Evolutionary conservation across 805 yeast genomes (phyloP).

Genomic region (Wickerhamomyces xylosicus): DNA sequence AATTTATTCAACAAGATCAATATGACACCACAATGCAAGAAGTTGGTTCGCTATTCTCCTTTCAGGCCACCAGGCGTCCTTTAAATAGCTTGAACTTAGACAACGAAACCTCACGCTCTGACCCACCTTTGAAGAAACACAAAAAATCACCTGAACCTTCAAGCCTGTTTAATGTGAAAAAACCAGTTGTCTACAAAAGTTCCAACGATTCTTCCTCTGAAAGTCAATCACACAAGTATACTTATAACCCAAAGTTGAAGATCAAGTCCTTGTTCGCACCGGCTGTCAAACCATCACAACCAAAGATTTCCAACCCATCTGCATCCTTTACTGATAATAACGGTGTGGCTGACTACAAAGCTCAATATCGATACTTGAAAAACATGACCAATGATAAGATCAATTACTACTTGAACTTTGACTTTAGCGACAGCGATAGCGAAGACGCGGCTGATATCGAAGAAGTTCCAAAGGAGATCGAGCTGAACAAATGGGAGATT

Average conservation of each 20-base stretch:
- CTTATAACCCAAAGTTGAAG: neutral
- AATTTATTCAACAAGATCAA: too few species aligned
- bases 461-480: too few species aligned
- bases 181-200: neutral
- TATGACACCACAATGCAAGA: neutral
- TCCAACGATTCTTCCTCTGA: neutral
- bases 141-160: neutral
- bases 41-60: neutral
- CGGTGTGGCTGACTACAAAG: neutral
- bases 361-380: neutral
- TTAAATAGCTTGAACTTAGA: too few species aligned
- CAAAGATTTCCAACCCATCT: too few species aligned
- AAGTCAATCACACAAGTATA: neutral
- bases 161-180: neutral
- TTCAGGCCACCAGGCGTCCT: too few species aligned
- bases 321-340: too few species aligned
- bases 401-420: neutral
- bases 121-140: neutral
- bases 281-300: neutral
- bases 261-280: neutral
- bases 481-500: too few species aligned
- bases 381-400: neutral
- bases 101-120: too few species aligned
- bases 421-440: neutral
- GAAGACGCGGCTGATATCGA: neutral